These are phyloP conservation scores for Tetracladium marchalianum DNA, from an alignment of 495 filamentous ascomycete species.

Conservation along the genomic window DNA sequence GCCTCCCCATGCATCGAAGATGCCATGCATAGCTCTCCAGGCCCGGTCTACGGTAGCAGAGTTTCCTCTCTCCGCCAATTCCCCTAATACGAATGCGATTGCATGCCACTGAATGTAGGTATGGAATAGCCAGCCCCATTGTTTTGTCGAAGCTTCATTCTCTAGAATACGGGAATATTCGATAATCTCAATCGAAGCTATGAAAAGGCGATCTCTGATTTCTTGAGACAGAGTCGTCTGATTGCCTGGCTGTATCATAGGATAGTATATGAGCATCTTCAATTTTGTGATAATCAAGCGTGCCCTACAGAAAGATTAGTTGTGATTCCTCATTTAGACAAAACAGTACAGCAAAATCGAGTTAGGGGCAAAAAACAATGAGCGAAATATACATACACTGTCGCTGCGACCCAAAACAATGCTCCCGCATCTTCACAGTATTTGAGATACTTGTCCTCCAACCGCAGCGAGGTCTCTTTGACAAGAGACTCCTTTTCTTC, in stretches of 20 bases:
- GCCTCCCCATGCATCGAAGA: conserved; percentile 45
- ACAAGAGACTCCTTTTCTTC: conserved; percentile 57
- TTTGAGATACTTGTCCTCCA: conserved; percentile 59
- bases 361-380: conserved; percentile 57
- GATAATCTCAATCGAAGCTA: conserved; percentile 63
- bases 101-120: conserved; percentile 80
- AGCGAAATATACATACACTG: conserved; percentile 29
- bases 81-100: conserved; percentile 63
- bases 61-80: conserved; percentile 59
- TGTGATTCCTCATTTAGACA: not conserved
- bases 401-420: conserved; percentile 61
- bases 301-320: conserved; percentile 1
- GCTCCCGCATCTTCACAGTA: conserved; percentile 49
- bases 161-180: conserved; percentile 60
- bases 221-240: conserved; percentile 39
- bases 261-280: conserved; percentile 35
- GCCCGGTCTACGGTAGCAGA: conserved; percentile 60
- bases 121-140: conserved; percentile 75
- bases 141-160: conserved; percentile 45
- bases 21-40: conserved; percentile 61
- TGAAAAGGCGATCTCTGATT: conserved; percentile 63
- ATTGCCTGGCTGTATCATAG: conserved; percentile 15
- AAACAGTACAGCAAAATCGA: conserved; percentile 35
- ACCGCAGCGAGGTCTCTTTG: conserved; percentile 44
- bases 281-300: conserved; percentile 28